Evolutionary conservation across 169 alveolate species (phyloP).

Genomic region (Ichthyophthirius multifiliis): DNA sequence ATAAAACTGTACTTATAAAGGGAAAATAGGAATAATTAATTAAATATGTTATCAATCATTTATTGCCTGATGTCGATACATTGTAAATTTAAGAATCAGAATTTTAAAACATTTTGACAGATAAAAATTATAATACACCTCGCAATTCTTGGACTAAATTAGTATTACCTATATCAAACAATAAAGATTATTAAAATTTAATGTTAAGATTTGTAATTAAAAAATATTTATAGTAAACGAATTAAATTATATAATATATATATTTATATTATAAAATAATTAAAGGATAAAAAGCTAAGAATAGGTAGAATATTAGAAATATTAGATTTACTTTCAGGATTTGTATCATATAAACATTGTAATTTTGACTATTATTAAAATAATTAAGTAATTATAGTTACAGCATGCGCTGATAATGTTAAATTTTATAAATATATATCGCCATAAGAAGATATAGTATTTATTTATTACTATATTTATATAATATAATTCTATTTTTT

Average conservation of each 20-base stretch:
- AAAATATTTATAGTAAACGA: not conserved
- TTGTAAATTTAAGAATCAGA: no score
- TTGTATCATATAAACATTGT: not conserved
- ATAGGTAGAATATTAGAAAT: not conserved
- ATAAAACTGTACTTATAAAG: no score
- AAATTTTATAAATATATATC: not conserved
- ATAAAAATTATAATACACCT: not conserved
- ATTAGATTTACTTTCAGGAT: not conserved
- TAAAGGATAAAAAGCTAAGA: not conserved
- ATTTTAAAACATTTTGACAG: no score
- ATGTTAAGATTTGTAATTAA: not conserved
- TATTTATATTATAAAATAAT: not conserved
- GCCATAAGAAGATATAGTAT: not conserved
- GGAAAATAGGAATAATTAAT: no score
- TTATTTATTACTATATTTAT: no score
- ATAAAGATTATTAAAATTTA: not conserved
- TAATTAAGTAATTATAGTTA: not conserved
- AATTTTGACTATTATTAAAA: not conserved
- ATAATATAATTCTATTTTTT: no score
- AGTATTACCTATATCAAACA: not conserved
- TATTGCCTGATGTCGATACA: no score
- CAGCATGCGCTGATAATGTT: constrained; percentile 3
- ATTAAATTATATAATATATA: not conserved
- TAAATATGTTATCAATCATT: no score
- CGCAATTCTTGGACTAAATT: not conserved